phyloP scores from a whole-genome alignment of 2,329 filamentous ascomycete species.

The Gnomoniopsis smithogilvyi region DNA sequence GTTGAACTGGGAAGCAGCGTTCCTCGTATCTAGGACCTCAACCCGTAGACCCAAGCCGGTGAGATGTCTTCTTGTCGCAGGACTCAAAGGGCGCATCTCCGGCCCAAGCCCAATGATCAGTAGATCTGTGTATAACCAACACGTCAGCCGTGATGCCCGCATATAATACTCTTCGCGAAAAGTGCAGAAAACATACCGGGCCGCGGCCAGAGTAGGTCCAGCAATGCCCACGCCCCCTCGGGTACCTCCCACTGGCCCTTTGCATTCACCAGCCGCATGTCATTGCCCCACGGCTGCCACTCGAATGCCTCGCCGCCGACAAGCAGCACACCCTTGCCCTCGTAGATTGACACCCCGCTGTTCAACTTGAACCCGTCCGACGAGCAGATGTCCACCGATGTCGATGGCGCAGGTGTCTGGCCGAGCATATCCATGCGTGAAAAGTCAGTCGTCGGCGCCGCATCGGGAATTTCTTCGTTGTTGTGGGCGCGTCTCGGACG shows the following conservation, averaged over 20 bases:
- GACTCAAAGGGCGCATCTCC: constrained; percentile 71
- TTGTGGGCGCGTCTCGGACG: constrained; percentile 21
- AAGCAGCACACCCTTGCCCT: constrained; percentile 71
- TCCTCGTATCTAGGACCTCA: constrained; percentile 87
- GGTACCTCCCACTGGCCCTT: constrained; percentile 81
- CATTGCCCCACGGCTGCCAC: constrained; percentile 74
- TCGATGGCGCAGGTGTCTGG: constrained; percentile 72
- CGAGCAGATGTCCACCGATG: constrained; percentile 78
- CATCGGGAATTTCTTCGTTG: constrained; percentile 26
- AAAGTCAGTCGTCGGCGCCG: constrained; percentile 59
- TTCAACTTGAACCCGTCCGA: constrained; percentile 83
- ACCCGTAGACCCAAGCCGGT: constrained; percentile 77
- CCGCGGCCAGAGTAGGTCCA: constrained; percentile 80
- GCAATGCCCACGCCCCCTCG: constrained; percentile 67
- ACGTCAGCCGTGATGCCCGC: not conserved
- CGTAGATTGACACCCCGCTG: constrained; percentile 69
- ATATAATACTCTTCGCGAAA: not conserved
- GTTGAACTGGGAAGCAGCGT: constrained; percentile 94
- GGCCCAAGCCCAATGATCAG: constrained; percentile 85
- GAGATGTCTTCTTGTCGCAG: constrained; percentile 68
- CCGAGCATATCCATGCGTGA: constrained; percentile 74
- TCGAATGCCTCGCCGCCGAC: constrained; percentile 83
- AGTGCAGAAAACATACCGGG: constrained; percentile 56
- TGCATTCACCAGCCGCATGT: constrained; percentile 59
- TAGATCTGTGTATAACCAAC: constrained; percentile 57